Evolutionary conservation across 495 filamentous ascomycete species (phyloP).

Genomic region (Neurospora sp.): DNA sequence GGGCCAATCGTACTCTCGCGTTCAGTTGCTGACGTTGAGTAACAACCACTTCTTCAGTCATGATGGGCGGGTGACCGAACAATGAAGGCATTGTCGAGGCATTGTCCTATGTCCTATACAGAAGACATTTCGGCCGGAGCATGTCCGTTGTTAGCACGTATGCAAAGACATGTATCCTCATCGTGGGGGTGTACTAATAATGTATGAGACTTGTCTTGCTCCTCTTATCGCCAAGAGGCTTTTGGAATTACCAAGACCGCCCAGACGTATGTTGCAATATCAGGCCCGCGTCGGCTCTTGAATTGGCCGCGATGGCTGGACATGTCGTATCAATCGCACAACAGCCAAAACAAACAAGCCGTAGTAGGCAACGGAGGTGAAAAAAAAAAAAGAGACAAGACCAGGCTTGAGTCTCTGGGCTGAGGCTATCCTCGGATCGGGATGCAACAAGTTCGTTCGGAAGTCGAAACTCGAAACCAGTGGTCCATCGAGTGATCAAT

Average conservation of each 20-base stretch:
- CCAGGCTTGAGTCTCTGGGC: background rate
- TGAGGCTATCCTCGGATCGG: background rate
- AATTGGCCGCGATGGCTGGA: background rate
- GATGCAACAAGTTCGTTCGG: background rate
- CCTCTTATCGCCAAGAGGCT: conserved; percentile 11
- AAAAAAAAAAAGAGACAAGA: background rate
- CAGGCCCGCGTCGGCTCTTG: conserved; percentile 9
- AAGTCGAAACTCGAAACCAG: background rate
- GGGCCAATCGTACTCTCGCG: background rate
- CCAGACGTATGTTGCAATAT: conserved; percentile 15
- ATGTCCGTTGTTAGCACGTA: background rate
- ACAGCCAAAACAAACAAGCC: background rate
- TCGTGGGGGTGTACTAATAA: background rate
- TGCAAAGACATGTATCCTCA: background rate
- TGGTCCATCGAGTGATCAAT: background rate
- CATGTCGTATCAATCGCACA: background rate
- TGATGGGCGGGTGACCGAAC: background rate
- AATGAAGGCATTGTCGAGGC: background rate
- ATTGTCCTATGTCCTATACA: background rate
- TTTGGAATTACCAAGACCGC: conserved; percentile 16
- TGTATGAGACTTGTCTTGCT: conserved; percentile 1
- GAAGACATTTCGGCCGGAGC: background rate
- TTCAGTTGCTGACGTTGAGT: background rate
- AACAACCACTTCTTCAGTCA: background rate
- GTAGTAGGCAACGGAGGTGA: background rate